Percentiles rank a stretch among this genome's conserved stretches.
These are phyloP conservation scores for Seiridium unicorne DNA, from an alignment of 2,329 filamentous ascomycete species.

Conservation along the genomic window DNA sequence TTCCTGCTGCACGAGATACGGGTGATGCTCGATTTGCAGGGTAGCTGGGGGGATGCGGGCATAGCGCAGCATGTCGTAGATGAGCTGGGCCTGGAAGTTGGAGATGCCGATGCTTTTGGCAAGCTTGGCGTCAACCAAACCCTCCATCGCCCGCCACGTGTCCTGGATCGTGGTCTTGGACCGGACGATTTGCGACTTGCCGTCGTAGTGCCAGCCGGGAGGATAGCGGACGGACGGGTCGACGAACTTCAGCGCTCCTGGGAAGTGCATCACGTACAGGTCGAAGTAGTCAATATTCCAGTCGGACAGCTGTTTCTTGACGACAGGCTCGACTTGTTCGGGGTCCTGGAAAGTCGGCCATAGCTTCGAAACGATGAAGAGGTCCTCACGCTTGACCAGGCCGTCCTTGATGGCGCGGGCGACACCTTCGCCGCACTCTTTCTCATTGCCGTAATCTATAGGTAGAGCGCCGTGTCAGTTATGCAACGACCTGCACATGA, in stretches of 20 bases:
- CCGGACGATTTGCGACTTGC: slow-evolving; percentile 56
- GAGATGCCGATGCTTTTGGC: slow-evolving; percentile 74
- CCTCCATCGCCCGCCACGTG: slow-evolving; percentile 82
- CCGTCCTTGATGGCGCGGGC: slow-evolving; percentile 79
- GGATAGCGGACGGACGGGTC: slow-evolving; percentile 78
- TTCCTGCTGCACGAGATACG: slow-evolving; percentile 75
- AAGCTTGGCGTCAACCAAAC: slow-evolving; percentile 66
- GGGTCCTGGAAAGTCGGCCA: slow-evolving; percentile 90
- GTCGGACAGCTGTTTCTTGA: slow-evolving; percentile 73
- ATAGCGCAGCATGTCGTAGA: slow-evolving; percentile 79
- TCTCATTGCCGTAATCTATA: slow-evolving; percentile 80
- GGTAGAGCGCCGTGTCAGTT: neutral
- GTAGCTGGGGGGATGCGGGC: slow-evolving; percentile 72
- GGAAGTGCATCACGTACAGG: slow-evolving; percentile 87
- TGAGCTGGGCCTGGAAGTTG: slow-evolving; percentile 77
- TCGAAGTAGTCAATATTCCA: slow-evolving; percentile 90
- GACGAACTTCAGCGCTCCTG: slow-evolving; percentile 81
- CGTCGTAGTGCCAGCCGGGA: slow-evolving; percentile 72
- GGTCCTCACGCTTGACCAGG: slow-evolving; percentile 78
- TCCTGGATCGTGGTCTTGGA: slow-evolving; percentile 73
- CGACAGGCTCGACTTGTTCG: slow-evolving; percentile 73
- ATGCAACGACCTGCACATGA: neutral
- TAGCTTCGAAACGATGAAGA: slow-evolving; percentile 91
- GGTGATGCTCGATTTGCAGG: slow-evolving; percentile 88
- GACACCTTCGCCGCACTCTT: slow-evolving; percentile 73